phyloP scores from a whole-genome alignment of 352 stramenopile species.

The Phytopythium delawarense region DNA sequence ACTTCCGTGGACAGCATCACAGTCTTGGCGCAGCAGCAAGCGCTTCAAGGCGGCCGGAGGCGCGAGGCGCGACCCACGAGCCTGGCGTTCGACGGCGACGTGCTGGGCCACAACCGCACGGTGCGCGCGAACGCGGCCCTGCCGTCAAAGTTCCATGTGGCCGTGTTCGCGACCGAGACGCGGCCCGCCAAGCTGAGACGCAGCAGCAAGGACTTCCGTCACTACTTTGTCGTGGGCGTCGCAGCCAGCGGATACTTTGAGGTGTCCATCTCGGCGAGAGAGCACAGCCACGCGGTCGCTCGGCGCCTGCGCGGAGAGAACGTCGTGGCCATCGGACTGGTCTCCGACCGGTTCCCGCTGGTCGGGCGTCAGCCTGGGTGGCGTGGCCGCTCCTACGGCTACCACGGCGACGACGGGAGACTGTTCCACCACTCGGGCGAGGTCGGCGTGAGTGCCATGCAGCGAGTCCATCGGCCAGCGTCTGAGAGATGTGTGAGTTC shows the following conservation, averaged over 20 bases:
- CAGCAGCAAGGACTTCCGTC: not conserved
- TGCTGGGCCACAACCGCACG: slow-evolving; percentile 61
- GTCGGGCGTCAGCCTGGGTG: slow-evolving; percentile 48
- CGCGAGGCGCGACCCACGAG: slow-evolving; percentile 12
- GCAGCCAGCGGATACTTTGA: slow-evolving; percentile 73
- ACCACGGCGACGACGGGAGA: slow-evolving; percentile 56
- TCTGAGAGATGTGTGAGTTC: no score
- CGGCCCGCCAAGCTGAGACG: slow-evolving; percentile 3
- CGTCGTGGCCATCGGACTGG: slow-evolving; percentile 43
- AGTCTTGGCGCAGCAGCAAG: slow-evolving; percentile 16
- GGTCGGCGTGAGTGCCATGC: slow-evolving; percentile 11
- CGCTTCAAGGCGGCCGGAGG: slow-evolving; percentile 14
- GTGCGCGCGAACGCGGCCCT: slow-evolving; percentile 74
- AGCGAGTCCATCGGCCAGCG: not conserved
- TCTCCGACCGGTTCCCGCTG: slow-evolving; percentile 30
- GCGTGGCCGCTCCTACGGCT: slow-evolving; percentile 42
- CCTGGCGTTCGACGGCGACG: slow-evolving; percentile 50
- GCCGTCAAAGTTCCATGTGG: slow-evolving; percentile 47
- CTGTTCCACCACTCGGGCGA: slow-evolving; percentile 32
- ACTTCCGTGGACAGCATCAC: not conserved
- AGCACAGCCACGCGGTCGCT: not conserved
- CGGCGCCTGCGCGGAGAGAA: not conserved
- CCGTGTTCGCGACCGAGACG: slow-evolving; percentile 37
- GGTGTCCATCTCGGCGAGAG: slow-evolving; percentile 43
- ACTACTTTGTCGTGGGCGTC: slow-evolving; percentile 48